These are phyloP conservation scores for Pisolithus orientalis DNA, from an alignment of 768 basidiomycete genomes.

Conservation along the genomic window DNA sequence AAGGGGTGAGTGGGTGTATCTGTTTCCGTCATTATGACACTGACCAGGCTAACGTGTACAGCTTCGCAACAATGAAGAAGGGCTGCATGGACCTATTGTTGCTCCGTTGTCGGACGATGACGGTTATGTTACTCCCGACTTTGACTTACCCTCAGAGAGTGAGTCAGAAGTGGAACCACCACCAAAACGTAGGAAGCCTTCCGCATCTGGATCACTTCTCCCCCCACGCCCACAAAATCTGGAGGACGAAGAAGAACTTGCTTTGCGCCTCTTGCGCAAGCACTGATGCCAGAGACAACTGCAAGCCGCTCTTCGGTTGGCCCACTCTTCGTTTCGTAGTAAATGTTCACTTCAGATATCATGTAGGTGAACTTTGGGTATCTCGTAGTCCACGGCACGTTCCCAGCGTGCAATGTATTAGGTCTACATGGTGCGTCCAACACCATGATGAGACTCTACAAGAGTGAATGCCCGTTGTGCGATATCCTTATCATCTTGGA, in stretches of 20 bases:
- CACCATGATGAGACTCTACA: constrained; percentile 12
- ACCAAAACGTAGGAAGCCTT: constrained; percentile 27
- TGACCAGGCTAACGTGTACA: constrained; percentile 2
- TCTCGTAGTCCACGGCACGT: too few species aligned
- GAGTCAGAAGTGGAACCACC: constrained; percentile 25
- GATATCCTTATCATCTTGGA: constrained; percentile 33
- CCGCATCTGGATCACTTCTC: constrained; percentile 22
- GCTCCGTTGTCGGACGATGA: constrained; percentile 43
- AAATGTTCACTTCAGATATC: neutral
- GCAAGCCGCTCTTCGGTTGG: neutral
- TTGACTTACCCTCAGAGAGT: constrained; percentile 43
- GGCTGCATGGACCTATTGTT: constrained; percentile 13
- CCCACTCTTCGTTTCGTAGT: neutral
- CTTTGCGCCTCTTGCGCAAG: constrained; percentile 49
- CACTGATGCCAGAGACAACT: constrained; percentile 3
- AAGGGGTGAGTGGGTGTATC: constrained; percentile 19
- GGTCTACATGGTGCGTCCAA: neutral
- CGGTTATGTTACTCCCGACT: constrained; percentile 68
- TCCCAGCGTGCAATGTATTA: neutral
- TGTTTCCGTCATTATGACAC: neutral
- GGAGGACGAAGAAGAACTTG: constrained; percentile 59
- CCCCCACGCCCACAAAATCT: constrained; percentile 24
- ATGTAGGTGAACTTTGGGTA: too few species aligned
- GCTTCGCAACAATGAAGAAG: constrained; percentile 23
- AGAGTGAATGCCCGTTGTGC: constrained; percentile 33